phyloP scores from a whole-genome alignment of 1,139 yeast species.

The Saccharomyces hybrid region DNA sequence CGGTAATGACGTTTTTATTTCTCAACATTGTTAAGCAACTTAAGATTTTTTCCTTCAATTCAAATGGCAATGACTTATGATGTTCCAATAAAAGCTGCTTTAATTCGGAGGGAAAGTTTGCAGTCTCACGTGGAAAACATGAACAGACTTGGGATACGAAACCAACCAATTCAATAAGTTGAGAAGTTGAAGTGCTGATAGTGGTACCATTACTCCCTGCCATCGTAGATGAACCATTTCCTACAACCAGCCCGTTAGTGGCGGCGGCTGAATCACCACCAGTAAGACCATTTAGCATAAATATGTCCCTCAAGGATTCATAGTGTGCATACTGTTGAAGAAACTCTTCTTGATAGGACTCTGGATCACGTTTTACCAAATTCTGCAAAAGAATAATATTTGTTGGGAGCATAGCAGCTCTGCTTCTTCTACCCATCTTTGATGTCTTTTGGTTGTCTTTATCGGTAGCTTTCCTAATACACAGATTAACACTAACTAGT shows the following conservation, averaged over 20 bases:
- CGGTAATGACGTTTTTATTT: slow-evolving; percentile 71
- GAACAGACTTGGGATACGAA: slow-evolving; percentile 86
- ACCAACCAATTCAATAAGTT: slow-evolving; percentile 78
- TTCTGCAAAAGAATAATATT: slow-evolving; percentile 88
- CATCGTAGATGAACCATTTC: slow-evolving; percentile 17
- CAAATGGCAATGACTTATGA: slow-evolving; percentile 76
- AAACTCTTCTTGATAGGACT: slow-evolving; percentile 88
- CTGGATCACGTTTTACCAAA: slow-evolving; percentile 87
- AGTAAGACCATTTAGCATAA: slow-evolving; percentile 38
- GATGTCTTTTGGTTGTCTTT: neutral
- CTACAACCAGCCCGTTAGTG: slow-evolving; percentile 15
- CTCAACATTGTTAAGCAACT: slow-evolving; percentile 84
- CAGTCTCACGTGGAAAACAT: slow-evolving; percentile 86
- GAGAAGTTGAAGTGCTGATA: slow-evolving; percentile 47
- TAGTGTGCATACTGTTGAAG: slow-evolving; percentile 87
- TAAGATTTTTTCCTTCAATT: slow-evolving; percentile 82
- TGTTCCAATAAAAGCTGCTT: slow-evolving; percentile 59
- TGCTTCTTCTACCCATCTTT: slow-evolving; percentile 73
- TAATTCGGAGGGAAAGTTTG: slow-evolving; percentile 73
- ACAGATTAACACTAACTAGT: neutral
- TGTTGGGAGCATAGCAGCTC: slow-evolving; percentile 87
- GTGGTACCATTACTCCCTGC: slow-evolving; percentile 11
- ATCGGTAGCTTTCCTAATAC: neutral
- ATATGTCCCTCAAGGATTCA: slow-evolving; percentile 81
- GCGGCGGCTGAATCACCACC: slow-evolving; percentile 9